Evolutionary conservation across 164 flowering plant species (phyloP), one percentile per base, ranked within the genome.

Genomic region (Liquidambar formosana): DNA sequence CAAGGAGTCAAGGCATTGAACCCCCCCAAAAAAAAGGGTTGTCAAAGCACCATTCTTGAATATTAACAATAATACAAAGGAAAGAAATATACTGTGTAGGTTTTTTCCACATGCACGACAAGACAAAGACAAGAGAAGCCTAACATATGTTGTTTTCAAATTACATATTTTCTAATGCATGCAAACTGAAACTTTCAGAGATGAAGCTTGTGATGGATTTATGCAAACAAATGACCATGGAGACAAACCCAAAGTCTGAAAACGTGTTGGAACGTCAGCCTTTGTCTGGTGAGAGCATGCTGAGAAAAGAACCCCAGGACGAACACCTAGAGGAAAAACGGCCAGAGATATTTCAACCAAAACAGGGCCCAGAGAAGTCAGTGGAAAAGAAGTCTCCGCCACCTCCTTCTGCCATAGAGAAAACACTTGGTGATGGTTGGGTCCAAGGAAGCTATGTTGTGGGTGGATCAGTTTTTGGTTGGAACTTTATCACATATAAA

Each of bases 401-500:
- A 18, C 46, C 25, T 1, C 25, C 15, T 11, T 19, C 41, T 44
- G 22, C 49, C n/a, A 5, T 3, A 9, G 47, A 27, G 26, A 33
- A 33, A 33, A 33, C 41, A 2, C 41, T 6, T 6, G 41, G 41
- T 15, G 62, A 52, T 25, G 51, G 46, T 26, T 22, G 25, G 69
- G 4, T 6, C 53, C 51, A 38, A 18, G 45, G 48, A 38, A 68
- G 64, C 64, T 75, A 70, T 51, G 47, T 75, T 46, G 67, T 75
- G 5, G 78, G 74, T 14, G 78, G 78, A 16, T 71, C 78, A 48
- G 64, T 47, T 33, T 56, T 62, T 47, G 75, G 75, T 27, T 67
- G 68, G 68, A 75, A 75, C 67, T 75, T 71, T 71, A 66, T 75
- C 48, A 71, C 78, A 45, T 71, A 53, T 48, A 8, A 26, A 23